phyloP scores from a whole-genome alignment of 331 rosid species.

The Saraca asoca region DNA sequence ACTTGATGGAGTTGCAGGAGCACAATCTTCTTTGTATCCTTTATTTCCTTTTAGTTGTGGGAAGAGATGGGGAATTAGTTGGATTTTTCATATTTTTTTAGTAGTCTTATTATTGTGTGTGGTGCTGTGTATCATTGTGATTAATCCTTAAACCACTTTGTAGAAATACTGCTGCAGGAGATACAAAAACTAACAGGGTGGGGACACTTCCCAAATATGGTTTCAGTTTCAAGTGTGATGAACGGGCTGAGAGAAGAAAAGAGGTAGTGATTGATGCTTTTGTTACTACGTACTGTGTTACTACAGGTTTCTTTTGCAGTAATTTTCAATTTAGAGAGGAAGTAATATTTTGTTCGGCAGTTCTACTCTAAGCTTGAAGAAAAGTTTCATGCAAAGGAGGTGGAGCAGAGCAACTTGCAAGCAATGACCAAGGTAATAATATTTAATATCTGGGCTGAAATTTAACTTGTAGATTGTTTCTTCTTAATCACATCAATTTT shows the following conservation, averaged over 20 bases:
- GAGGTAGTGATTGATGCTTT: slow-evolving; percentile 53
- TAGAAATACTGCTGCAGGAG: slow-evolving; percentile 71
- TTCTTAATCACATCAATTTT: slow-evolving; percentile 29
- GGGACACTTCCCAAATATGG: slow-evolving; percentile 88
- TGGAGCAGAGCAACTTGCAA: slow-evolving; percentile 79
- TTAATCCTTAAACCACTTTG: slow-evolving; percentile 54
- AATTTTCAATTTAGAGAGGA: slow-evolving; percentile 1
- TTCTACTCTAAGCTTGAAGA: slow-evolving; percentile 95
- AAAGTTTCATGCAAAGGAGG: slow-evolving; percentile 96
- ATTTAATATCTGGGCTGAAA: slow-evolving; percentile 31
- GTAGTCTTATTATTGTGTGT: slow-evolving; percentile 5
- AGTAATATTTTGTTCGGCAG: slow-evolving; percentile 54
- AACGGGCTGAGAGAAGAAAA: slow-evolving; percentile 91
- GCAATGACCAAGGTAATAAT: slow-evolving; percentile 84
- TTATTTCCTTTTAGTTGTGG: slow-evolving; percentile 24
- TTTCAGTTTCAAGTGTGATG: slow-evolving; percentile 92
- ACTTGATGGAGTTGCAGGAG: slow-evolving; percentile 55
- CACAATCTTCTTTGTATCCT: slow-evolving; percentile 83
- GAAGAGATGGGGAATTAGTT: slow-evolving; percentile 20
- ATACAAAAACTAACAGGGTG: slow-evolving; percentile 55
- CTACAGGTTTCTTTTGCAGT: slow-evolving; percentile 26
- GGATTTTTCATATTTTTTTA: slow-evolving; percentile 19
- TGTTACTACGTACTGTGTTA: slow-evolving; percentile 24
- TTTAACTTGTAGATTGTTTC: slow-evolving; percentile 16
- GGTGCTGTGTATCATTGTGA: slow-evolving; percentile 4